Evolutionary conservation across 2,329 filamentous ascomycete species (phyloP).

Genomic region (Setomelanomma holmii): DNA sequence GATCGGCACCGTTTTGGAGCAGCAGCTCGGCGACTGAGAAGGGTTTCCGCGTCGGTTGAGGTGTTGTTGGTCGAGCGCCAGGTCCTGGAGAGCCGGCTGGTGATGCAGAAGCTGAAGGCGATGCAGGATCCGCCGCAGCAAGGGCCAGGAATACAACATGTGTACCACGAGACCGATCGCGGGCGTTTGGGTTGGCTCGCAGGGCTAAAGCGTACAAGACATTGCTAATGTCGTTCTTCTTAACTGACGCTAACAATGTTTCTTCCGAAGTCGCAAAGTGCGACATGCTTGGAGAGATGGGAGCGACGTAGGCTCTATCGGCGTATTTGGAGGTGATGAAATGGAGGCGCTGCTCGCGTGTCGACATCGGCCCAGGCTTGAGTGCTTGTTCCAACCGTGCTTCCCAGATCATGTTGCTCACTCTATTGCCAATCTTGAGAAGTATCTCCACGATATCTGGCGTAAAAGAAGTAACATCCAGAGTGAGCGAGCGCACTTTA

Average conservation of each 20-base stretch:
- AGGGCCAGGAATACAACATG: conserved; percentile 91
- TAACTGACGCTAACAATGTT: conserved; percentile 87
- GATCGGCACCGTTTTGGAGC: conserved; percentile 90
- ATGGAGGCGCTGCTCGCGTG: conserved; percentile 85
- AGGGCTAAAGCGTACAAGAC: conserved; percentile 90
- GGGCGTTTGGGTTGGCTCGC: conserved; percentile 79
- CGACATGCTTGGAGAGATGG: conserved; percentile 76
- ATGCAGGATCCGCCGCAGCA: conserved; percentile 88
- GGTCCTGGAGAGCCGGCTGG: conserved; percentile 54
- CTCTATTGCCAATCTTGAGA: conserved; percentile 87
- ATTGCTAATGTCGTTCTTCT: conserved; percentile 93
- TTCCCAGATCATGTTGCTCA: conserved; percentile 98
- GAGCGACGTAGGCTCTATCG: conserved; percentile 80
- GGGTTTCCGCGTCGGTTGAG: conserved; percentile 55
- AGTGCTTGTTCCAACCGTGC: conserved; percentile 74
- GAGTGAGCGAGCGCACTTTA: conserved; percentile 91
- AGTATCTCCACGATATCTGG: conserved; percentile 95
- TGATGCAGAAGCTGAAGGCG: conserved; percentile 63
- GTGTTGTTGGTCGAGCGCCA: conserved; percentile 51
- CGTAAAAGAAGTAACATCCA: conserved; percentile 96
- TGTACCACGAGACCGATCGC: conserved; percentile 84
- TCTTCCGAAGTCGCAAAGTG: conserved; percentile 83
- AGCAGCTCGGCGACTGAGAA: conserved; percentile 93
- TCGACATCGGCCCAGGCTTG: conserved; percentile 80
- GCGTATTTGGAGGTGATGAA: conserved; percentile 97